Evolutionary conservation across 257 asterid genomes (phyloP).

Genomic region (Solanum infundibuliforme): DNA sequence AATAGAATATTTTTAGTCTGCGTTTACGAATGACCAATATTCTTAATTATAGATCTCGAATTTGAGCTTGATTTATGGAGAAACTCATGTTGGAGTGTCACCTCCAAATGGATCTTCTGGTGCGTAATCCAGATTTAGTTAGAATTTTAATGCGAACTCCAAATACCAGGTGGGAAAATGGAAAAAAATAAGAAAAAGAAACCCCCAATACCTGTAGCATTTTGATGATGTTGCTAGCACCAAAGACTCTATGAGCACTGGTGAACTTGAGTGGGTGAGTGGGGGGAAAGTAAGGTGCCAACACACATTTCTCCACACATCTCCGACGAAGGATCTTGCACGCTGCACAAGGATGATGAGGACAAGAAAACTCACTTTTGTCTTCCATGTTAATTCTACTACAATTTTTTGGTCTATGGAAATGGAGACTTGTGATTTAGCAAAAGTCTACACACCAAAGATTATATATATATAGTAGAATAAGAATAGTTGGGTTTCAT

Average conservation of each 20-base stretch:
- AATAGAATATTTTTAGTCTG: background rate
- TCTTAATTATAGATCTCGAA: too few species aligned
- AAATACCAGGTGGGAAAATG: accelerated
- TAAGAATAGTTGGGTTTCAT: background rate
- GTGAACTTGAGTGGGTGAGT: constrained; percentile 26
- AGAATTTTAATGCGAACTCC: too few species aligned
- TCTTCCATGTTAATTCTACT: background rate
- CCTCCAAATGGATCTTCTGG: too few species aligned
- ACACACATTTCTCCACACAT: constrained; percentile 22
- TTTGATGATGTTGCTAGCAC: constrained; percentile 35
- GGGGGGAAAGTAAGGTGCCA: constrained; percentile 31
- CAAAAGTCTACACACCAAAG: background rate
- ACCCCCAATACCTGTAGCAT: constrained; percentile 9
- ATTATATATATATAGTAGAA: too few species aligned
- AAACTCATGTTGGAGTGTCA: too few species aligned
- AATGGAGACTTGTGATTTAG: background rate
- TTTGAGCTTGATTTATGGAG: too few species aligned
- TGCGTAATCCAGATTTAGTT: too few species aligned
- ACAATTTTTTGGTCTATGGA: background rate
- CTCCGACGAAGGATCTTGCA: constrained; percentile 27
- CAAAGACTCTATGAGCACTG: constrained; percentile 26
- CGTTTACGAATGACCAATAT: too few species aligned
- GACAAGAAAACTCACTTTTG: background rate
- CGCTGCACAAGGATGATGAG: constrained; percentile 28
- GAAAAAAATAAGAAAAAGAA: background rate